Evolutionary conservation across 768 basidiomycete genomes (phyloP).

Genomic region (Pleurotus citrinopileatus): DNA sequence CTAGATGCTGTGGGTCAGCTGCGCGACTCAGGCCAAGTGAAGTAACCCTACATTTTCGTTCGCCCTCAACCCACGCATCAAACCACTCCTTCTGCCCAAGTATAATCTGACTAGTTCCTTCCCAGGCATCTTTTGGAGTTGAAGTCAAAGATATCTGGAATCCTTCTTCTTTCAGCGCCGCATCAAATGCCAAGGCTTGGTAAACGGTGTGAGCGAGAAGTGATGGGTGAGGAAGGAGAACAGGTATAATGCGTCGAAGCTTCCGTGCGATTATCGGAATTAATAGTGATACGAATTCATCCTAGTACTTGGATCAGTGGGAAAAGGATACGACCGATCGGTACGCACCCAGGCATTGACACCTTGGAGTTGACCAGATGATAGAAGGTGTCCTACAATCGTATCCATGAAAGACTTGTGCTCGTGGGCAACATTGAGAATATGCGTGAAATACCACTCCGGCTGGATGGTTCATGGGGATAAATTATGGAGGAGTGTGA

Average conservation of each 20-base stretch:
- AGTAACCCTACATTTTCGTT: constrained; percentile 77
- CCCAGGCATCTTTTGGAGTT: constrained; percentile 45
- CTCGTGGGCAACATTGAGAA: constrained; percentile 84
- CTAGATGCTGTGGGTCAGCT: constrained; percentile 35
- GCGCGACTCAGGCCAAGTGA: constrained; percentile 8
- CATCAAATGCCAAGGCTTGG: constrained; percentile 87
- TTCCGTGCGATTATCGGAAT: constrained; percentile 77
- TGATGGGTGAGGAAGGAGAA: constrained; percentile 73
- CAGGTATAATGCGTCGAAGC: constrained; percentile 68
- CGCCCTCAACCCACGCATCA: constrained; percentile 84
- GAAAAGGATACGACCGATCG: background rate
- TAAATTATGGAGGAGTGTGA: background rate
- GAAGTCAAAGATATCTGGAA: constrained; percentile 61
- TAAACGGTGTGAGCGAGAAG: constrained; percentile 95
- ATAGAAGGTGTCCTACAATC: constrained; percentile 68
- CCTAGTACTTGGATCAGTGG: constrained; percentile 37
- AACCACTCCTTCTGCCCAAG: constrained; percentile 89
- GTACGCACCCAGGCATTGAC: constrained; percentile 74
- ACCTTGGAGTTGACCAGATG: constrained; percentile 54
- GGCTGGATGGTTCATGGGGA: constrained; percentile 50
- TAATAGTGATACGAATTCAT: constrained; percentile 79
- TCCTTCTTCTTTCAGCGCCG: constrained; percentile 68
- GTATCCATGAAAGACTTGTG: constrained; percentile 79
- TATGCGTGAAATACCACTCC: constrained; percentile 95
- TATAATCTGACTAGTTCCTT: constrained; percentile 79